phyloP scores from a whole-genome alignment of 768 basidiomycete species.

The Trametes gibbosa region DNA sequence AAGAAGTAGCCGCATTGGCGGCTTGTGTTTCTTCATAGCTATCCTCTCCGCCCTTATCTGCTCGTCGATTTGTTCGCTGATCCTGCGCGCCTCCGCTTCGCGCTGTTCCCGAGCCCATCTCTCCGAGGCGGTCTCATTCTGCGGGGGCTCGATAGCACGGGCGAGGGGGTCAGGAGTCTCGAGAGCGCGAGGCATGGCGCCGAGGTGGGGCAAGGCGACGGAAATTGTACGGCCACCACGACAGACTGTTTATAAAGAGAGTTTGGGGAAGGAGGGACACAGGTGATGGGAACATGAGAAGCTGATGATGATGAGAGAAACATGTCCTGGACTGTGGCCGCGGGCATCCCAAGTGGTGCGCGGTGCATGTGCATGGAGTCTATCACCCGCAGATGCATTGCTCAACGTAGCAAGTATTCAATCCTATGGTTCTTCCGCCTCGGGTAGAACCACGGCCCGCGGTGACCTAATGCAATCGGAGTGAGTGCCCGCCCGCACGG shows the following conservation, averaged over 20 bases:
- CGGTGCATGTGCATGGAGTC: not conserved
- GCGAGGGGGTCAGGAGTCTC: conserved; percentile 53
- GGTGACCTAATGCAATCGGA: not conserved
- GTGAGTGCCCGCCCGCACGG: not conserved
- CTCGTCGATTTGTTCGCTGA: conserved; percentile 77
- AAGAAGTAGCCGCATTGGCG: conserved; percentile 70
- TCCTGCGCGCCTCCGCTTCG: conserved; percentile 60
- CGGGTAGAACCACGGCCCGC: not conserved
- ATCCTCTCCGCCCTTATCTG: conserved; percentile 60
- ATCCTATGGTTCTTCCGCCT: not conserved
- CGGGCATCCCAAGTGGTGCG: not conserved
- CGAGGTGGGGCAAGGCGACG: not conserved
- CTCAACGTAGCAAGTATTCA: not conserved
- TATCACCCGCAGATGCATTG: conserved; percentile 6
- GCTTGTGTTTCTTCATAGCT: conserved; percentile 57
- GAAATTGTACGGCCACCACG: not conserved
- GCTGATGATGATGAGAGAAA: conserved; percentile 17
- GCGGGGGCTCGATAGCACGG: conserved; percentile 57
- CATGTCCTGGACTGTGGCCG: not conserved
- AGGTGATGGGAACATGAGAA: conserved; percentile 20
- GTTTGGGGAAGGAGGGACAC: conserved; percentile 1
- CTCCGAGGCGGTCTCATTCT: conserved; percentile 58
- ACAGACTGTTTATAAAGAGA: not conserved
- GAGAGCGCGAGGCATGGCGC: conserved; percentile 14
- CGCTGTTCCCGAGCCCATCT: conserved; percentile 52